Conservation (phyloP, 208 protist genomes). For the Acanthamoeba polyphaga region DNA sequence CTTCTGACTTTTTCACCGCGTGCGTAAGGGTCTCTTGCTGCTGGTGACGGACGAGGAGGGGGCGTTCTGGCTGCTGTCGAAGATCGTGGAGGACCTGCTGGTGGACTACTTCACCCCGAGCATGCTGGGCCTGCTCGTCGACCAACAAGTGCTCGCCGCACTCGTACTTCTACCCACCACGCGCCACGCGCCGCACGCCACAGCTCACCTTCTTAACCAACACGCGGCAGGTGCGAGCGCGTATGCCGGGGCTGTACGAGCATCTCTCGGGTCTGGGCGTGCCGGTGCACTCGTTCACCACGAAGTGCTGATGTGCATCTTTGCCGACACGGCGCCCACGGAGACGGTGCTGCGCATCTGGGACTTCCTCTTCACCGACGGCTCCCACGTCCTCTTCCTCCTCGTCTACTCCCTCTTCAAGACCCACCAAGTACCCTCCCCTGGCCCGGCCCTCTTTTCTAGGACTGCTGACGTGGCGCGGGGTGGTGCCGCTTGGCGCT, state of each 20-base stretch:
- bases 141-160: constrained; percentile 59
- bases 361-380: constrained; percentile 74
- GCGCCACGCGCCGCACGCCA: no score
- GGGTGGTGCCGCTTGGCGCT: no score
- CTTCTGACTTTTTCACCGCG: background rate
- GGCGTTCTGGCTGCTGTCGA: constrained; percentile 70
- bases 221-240: background rate
- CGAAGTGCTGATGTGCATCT: constrained; percentile 72
- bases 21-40: background rate
- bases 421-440: constrained; percentile 39
- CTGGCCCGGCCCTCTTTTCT: no score
- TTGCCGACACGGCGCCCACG: constrained; percentile 56
- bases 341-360: constrained; percentile 70
- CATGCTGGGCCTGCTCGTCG: constrained; percentile 65
- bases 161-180: background rate
- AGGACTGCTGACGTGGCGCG: no score
- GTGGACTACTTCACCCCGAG: constrained; percentile 64
- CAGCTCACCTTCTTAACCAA: no score
- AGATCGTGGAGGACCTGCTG: constrained; percentile 71
- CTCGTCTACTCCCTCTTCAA: constrained; percentile 73
- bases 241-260: constrained; percentile 12
- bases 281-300: constrained; percentile 71
- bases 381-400: constrained; percentile 62
- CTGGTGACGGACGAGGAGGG: constrained; percentile 72
- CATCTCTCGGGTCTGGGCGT: constrained; percentile 54